Evolutionary conservation across 176 grass and related monocot genomes (phyloP), one percentile per base, ranked within the genome.

Genomic region (Neostapfia colusana): DNA sequence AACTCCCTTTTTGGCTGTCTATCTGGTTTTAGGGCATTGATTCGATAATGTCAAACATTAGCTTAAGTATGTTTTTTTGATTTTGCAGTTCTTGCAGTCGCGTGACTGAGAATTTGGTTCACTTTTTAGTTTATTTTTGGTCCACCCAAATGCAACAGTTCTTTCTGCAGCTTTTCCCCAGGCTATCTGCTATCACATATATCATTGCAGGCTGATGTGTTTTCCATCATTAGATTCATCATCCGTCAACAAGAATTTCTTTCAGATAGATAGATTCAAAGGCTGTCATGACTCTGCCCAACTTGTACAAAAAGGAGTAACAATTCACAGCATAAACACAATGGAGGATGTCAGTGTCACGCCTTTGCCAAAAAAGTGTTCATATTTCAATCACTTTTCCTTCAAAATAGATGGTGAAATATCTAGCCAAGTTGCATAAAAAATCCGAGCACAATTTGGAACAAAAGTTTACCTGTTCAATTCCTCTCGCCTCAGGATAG

Each of bases 191-290:
- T 34, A 28, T 74, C 40, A 2, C 40, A n/a, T n/a, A 39, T 38
- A 68, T 37, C 20, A 67, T 21, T 63, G 18, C 6, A 44, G 39
- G 16, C 16, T 44, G 23, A 44, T 44, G 38, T 28, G 36, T 28
- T 44, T 15, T 60, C 36, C 18, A 43, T 43, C 54, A 26, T 57
- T 36, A 8, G 26, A 34, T 63, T 45, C 10, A 46, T 21, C 58
- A 76, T n/a, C n/a, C n/a, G 10, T 64, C 39, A 75, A 75, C 58
- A 60, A 38, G 63, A 67, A 59, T 48, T 75, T 27, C 28, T 27
- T 76, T 60, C 27, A 75, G 49, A 75, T 45, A 74, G 42, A 51
- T 77, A 66, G 28, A 78, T 78, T 66, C 34, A 36, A 75, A 67
- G 8, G 20, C 4, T 60, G 10, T 18, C 8, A 60, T 49, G 63